These are phyloP conservation scores for Pyropia yezoensis DNA, from an alignment of 23 red algal species.

Conservation along the genomic window DNA sequence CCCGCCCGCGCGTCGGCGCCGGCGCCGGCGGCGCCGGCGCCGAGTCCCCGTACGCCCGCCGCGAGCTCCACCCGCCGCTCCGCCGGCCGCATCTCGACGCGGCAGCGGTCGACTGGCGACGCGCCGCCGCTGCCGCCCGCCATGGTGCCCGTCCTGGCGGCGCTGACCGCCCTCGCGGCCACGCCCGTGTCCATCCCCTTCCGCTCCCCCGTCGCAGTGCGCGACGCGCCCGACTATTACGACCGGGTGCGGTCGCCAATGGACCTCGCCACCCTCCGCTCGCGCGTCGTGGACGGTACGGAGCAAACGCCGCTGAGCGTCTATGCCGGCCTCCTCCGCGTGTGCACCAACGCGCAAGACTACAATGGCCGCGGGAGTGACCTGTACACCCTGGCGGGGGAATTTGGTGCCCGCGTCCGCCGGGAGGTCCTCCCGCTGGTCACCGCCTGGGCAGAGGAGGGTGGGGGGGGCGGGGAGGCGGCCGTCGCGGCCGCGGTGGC, in stretches of 20 bases:
- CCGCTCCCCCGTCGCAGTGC: slow-evolving; percentile 62
- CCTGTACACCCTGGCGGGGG: slow-evolving; percentile 41
- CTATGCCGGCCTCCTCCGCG: slow-evolving; percentile 25
- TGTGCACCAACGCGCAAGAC: slow-evolving; percentile 59
- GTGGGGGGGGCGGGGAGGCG: too few species aligned
- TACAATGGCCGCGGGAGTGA: slow-evolving; percentile 59
- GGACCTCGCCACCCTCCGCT: slow-evolving; percentile 60
- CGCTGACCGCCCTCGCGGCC: neutral
- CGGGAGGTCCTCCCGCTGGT: neutral
- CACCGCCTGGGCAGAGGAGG: neutral
- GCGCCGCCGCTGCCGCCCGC: neutral
- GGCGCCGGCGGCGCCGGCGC: too few species aligned
- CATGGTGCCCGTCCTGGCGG: neutral
- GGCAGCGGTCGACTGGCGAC: neutral
- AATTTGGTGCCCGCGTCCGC: neutral
- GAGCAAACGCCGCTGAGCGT: slow-evolving; percentile 53
- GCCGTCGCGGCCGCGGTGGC: too few species aligned
- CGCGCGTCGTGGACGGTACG: slow-evolving; percentile 27
- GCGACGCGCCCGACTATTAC: slow-evolving; percentile 88
- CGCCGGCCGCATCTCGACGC: too few species aligned
- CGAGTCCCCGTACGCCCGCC: too few species aligned
- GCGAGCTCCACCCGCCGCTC: too few species aligned
- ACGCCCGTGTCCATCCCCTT: slow-evolving; percentile 61
- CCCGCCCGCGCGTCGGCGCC: too few species aligned
- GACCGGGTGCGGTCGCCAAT: slow-evolving; percentile 72